Percentiles rank a stretch among this genome's conserved stretches.
Conservation (phyloP, 345 rosid genomes). For the Jatropha curcas region DNA sequence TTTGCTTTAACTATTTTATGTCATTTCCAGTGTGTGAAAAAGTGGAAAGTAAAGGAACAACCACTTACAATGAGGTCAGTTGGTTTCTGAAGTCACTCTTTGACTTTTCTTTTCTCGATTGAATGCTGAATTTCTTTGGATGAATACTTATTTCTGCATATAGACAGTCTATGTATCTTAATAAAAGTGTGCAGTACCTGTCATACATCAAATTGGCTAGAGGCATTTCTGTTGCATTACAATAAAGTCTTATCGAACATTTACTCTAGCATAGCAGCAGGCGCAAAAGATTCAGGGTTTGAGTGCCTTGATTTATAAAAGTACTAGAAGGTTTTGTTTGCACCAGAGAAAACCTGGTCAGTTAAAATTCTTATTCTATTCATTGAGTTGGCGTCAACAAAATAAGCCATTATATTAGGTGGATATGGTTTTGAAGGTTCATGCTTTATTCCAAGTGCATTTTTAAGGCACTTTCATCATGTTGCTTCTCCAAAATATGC, state of each 20-base stretch:
- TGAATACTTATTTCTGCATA: not conserved
- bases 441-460: not conserved
- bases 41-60: slow-evolving; percentile 98
- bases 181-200: not conserved
- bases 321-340: not conserved
- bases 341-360: not conserved
- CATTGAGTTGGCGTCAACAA: too few species aligned
- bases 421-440: not conserved
- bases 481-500: too few species aligned
- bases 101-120: not conserved
- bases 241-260: not conserved
- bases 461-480: not conserved
- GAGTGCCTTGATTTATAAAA: not conserved
- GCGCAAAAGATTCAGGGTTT: not conserved
- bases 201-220: not conserved
- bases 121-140: not conserved
- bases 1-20: slow-evolving; percentile 7
- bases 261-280: not conserved
- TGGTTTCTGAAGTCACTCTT: slow-evolving; percentile 32
- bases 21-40: slow-evolving; percentile 80
- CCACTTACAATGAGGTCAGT: slow-evolving; percentile 94
- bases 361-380: too few species aligned
- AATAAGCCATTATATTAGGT: not conserved
- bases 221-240: not conserved
- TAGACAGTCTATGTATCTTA: not conserved